Base-by-base conservation (phyloP, 139 green algal species). In the Klebsormidium nitens region DNA sequence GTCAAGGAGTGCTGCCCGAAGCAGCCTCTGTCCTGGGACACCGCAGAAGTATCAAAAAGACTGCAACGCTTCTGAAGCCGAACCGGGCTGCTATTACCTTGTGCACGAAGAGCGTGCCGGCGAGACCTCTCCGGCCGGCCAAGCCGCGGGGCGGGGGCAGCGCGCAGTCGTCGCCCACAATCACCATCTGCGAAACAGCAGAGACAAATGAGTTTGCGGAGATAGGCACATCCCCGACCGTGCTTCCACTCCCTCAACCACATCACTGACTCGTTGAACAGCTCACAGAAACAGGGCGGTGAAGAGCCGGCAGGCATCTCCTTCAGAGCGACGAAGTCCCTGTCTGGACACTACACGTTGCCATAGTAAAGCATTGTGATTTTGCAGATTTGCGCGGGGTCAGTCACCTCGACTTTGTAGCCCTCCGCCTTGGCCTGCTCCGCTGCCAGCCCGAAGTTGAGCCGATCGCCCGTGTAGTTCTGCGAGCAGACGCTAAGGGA, bases 381-480 rank as follows among this genome's bases (percentile, higher is more conserved):
- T n/a, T n/a, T n/a, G n/a, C n/a, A n/a, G n/a, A n/a, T n/a, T n/a
- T n/a, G n/a, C n/a, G n/a, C n/a, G n/a, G n/a, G n/a, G n/a, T n/a
- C n/a, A 64, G 28, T 34, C 4, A 73, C 59, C 29, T 70, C 39
- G 4, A 73, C 55, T 29, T 73, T 67, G 29, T 66, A 48, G 11
- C 60, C 60, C 39, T 73, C 60, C 38, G n/a, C 42, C n/a, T 73
- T 73, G 40, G 89, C 91, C 26, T 83, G 77, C 79, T 96, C 92
- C 0, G 82, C 86, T 2, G 92, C 91, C 39, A 95, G 68, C 0
- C 92, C 92, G 81, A 97, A 97, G 69, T 95, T 86, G 19, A 97
- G 82, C 1, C 88, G 66, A 69, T 97, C 92, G 1, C 91, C 89
- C 28, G 90, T 96, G 83, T 97, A 97, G 76, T 95, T 96, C 68